Evolutionary conservation across 345 rosid genomes (phyloP), one percentile per base, ranked within the genome.

Genomic region (Tarenaya hassleriana): DNA sequence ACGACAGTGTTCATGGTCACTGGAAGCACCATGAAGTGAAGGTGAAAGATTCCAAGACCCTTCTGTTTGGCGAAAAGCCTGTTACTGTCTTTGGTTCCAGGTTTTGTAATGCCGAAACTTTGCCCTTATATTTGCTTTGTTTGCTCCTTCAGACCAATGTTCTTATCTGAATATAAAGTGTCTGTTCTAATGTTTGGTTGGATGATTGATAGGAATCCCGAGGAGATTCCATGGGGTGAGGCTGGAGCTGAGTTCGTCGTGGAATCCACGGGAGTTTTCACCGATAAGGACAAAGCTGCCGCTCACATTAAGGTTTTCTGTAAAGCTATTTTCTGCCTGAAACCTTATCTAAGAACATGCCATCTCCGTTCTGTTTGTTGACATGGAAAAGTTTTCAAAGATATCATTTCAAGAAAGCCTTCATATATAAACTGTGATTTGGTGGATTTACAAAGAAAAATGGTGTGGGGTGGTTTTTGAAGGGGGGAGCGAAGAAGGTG

Each of bases 401-500:
- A n/a, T n/a, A n/a, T n/a, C n/a, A n/a, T n/a, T n/a, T n/a, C n/a
- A n/a, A n/a, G n/a, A n/a, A n/a, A n/a, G n/a, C n/a, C n/a, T n/a
- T n/a, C n/a, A n/a, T n/a, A n/a, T n/a, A n/a, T n/a, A n/a, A n/a
- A n/a, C n/a, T n/a, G n/a, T n/a, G n/a, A n/a, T n/a, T n/a, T n/a
- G n/a, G n/a, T n/a, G n/a, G n/a, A n/a, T n/a, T n/a, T n/a, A n/a
- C n/a, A 37, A 1, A 8, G 41, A 8, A 1, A 13, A 37, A 2
- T 37, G 11, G 41, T 37, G 29, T 5, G 2, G 29, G 29, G 29
- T 24, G 29, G 29, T 24, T 33, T 8, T 33, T 8, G 19, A 31
- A 81, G 84, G 88, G 84, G 50, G 88, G 88, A 16, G 88, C 88
- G 7, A 76, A 81, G 76, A 78, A 78, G 73, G 88, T 81, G 4